Evolutionary conservation across 192 early-diverging fungal species (phyloP).

Genomic region (Backusella luteola): DNA sequence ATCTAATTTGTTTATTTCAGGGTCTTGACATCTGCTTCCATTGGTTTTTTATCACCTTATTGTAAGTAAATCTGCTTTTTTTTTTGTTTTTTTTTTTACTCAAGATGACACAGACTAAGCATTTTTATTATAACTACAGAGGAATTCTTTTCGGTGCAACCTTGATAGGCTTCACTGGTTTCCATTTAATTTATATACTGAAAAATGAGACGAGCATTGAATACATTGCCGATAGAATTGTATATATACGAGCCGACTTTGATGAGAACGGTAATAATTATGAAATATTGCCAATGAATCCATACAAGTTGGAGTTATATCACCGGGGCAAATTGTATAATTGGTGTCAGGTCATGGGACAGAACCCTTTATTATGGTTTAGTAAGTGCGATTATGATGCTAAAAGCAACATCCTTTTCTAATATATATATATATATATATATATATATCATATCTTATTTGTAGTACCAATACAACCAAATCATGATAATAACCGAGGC

Average conservation of each 20-base stretch:
- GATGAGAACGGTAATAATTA: constrained; percentile 28
- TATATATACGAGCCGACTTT: constrained; percentile 39
- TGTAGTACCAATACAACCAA: background rate
- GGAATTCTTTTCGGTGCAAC: constrained; percentile 40
- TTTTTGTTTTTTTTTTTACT: no score
- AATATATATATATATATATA: background rate
- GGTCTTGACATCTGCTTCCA: constrained; percentile 19
- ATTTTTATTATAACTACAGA: constrained; percentile 19
- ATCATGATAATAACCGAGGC: background rate
- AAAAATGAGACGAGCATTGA: constrained; percentile 48
- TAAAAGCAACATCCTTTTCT: background rate
- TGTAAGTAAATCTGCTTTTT: constrained; percentile 20
- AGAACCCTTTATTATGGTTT: constrained; percentile 26
- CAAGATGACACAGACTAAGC: background rate
- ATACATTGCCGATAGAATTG: constrained; percentile 27
- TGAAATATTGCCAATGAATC: constrained; percentile 35
- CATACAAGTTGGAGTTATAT: constrained; percentile 35
- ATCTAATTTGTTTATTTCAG: background rate
- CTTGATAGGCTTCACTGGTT: constrained; percentile 36
- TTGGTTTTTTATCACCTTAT: constrained; percentile 11
- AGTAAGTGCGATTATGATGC: constrained; percentile 16
- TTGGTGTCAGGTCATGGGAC: constrained; percentile 47
- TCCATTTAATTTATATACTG: constrained; percentile 41
- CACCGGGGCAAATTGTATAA: constrained; percentile 35
- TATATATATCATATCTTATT: background rate